These are phyloP conservation scores for Alternaria sp. DNA, from an alignment of 2,329 filamentous ascomycete species.

Conservation along the genomic window DNA sequence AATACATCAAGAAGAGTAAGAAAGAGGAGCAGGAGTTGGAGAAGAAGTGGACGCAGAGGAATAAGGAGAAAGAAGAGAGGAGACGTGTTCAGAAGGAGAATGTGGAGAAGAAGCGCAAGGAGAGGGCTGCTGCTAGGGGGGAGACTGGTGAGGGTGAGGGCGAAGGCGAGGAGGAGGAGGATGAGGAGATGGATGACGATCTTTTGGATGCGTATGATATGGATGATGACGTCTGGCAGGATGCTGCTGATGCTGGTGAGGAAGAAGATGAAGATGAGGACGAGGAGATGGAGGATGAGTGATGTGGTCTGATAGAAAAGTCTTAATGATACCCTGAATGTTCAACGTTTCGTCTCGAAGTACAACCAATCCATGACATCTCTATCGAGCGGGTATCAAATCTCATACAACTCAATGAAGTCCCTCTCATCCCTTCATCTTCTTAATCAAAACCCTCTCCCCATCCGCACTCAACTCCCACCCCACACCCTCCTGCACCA, in stretches of 20 bases:
- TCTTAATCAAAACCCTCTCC: slow-evolving; percentile 76
- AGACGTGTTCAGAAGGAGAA: slow-evolving; percentile 87
- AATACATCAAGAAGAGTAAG: slow-evolving; percentile 85
- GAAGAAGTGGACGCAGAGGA: slow-evolving; percentile 78
- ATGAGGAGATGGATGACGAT: slow-evolving; percentile 53
- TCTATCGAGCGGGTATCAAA: too few species aligned
- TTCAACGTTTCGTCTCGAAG: slow-evolving; percentile 11
- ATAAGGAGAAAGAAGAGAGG: slow-evolving; percentile 80
- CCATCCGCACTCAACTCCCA: slow-evolving; percentile 75
- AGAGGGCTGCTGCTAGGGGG: slow-evolving; percentile 46
- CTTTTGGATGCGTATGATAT: slow-evolving; percentile 54
- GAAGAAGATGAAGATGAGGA: slow-evolving; percentile 56
- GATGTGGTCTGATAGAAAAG: slow-evolving; percentile 8
- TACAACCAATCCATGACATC: background rate
- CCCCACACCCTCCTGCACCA: slow-evolving; percentile 76
- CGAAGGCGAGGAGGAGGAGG: slow-evolving; percentile 58
- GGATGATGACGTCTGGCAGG: slow-evolving; percentile 61
- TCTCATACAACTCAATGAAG: too few species aligned
- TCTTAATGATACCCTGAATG: slow-evolving; percentile 42
- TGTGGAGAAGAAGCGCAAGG: slow-evolving; percentile 81
- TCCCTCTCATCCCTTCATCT: slow-evolving; percentile 51
- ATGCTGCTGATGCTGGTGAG: slow-evolving; percentile 57
- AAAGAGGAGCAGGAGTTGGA: slow-evolving; percentile 81
- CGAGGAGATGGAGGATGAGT: slow-evolving; percentile 55
- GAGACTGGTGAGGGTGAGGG: slow-evolving; percentile 54